phyloP scores from a whole-genome alignment of 306 rosid species.

The barrel medic (Medicago truncatula) region MtrunA17r5.0-ANR NC_053045.1:15827001-15827500 shows the following conservation, averaged over 20 bases:
- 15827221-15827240: constrained; percentile 46
- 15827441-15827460: no score
- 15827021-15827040: constrained; percentile 51
- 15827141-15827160: constrained; percentile 66
- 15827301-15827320: no score
- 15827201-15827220: constrained; percentile 42
- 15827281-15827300: not conserved
- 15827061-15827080: constrained; percentile 59
- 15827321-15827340: no score
- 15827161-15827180: constrained; percentile 44
- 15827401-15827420: no score
- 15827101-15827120: constrained; percentile 68
- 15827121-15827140: constrained; percentile 55
- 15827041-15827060: constrained; percentile 68
- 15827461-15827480: no score
- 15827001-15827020: constrained; percentile 52
- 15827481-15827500: no score
- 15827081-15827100: constrained; percentile 59
- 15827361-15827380: no score
- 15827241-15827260: constrained; percentile 20
- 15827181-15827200: constrained; percentile 52
- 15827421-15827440: no score
- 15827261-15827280: not conserved
- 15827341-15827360: no score
- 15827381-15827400: no score